A percentile compares a stretch with the other conserved stretches of the same genome.
Evolutionary conservation across 352 stramenopile genomes (phyloP).

Genomic region (Phytophthora ramorum): DNA sequence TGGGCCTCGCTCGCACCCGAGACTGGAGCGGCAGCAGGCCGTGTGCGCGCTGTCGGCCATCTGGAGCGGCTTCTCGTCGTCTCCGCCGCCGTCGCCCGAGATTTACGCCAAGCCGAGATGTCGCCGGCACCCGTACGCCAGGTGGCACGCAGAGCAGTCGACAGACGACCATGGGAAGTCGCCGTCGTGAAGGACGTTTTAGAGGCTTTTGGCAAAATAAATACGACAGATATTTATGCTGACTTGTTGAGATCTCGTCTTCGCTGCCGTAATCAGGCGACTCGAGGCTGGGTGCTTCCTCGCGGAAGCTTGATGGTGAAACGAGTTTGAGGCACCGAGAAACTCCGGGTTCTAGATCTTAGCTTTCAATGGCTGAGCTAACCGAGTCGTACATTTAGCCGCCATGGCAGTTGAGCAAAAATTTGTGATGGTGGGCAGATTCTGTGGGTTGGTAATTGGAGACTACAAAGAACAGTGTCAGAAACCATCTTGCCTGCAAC

Average conservation of each 20-base stretch:
- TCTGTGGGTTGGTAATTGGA: too few relatives aligned
- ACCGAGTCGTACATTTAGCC: too few relatives aligned
- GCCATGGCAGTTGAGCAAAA: too few relatives aligned
- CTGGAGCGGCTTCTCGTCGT: constrained; percentile 30
- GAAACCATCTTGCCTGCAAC: too few relatives aligned
- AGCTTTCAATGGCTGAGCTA: too few relatives aligned
- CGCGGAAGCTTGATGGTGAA: too few relatives aligned
- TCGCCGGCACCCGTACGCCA: constrained; percentile 23
- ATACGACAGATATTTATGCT: constrained; percentile 33
- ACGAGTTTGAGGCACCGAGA: too few relatives aligned
- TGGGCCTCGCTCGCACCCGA: constrained; percentile 26
- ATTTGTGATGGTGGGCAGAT: too few relatives aligned
- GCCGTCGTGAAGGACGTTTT: background rate
- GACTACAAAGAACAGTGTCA: too few relatives aligned
- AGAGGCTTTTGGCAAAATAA: constrained; percentile 14
- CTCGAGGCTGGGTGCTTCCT: too few relatives aligned
- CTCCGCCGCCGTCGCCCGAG: constrained; percentile 28
- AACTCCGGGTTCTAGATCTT: too few relatives aligned
- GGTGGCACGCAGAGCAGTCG: background rate
- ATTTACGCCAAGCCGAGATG: constrained; percentile 38
- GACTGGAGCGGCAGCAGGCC: constrained; percentile 38
- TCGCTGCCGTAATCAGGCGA: too few relatives aligned
- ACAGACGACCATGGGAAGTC: constrained; percentile 11
- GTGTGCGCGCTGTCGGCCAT: constrained; percentile 30
- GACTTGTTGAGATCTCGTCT: background rate